Base-by-base conservation (phyloP, 805 yeast species). In the Candida glaebosa region DNA sequence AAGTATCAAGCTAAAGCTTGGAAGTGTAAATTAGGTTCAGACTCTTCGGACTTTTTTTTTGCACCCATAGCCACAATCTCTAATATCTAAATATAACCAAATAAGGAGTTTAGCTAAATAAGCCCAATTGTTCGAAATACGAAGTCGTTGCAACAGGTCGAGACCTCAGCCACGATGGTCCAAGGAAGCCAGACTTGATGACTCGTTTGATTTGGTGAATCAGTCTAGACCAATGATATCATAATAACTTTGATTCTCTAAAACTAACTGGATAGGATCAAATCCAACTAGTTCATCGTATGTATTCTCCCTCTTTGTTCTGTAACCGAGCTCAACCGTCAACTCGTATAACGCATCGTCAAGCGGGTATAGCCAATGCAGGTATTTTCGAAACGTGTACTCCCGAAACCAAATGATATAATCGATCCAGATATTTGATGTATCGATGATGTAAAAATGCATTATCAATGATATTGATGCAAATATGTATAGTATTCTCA, bases 351-450 rank as follows among this genome's bases (percentile, higher is more conserved):
- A 15, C 5, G 14, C 18, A 20, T 31, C 40, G 24, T 38, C 40
- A 14, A 31, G 5, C 3, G 31, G 9, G 31, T 19, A 38, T 31
- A 18, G 22, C 40, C 40, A 38, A 17, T 14, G 14, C 14, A 18
- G 26, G 14, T 34, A 12, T 4, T 18, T 17, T 15, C 14, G 17
- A 18, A 34, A 34, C 4, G 37, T 34, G n/a, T 34, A 18, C 5
- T 22, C 18, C 14, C 34, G 36, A 41, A 41, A 61, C 59, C 57
- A 53, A 2, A 22, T 17, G 12, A 54, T 43, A 33, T 42, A 62
- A 26, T 60, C 62, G 12, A 45, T 30, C 70, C 70, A 65, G 18
- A 62, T 45, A 40, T 59, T 62, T n/a, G 43, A 30, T 3, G 46
- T 32, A 16, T 45, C 39, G 39, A 49, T 49, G 12, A 65, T 32